These are phyloP conservation scores for Prototheca wickerhamii DNA, from an alignment of 163 green algal genomes.

Conservation along the genomic window DNA sequence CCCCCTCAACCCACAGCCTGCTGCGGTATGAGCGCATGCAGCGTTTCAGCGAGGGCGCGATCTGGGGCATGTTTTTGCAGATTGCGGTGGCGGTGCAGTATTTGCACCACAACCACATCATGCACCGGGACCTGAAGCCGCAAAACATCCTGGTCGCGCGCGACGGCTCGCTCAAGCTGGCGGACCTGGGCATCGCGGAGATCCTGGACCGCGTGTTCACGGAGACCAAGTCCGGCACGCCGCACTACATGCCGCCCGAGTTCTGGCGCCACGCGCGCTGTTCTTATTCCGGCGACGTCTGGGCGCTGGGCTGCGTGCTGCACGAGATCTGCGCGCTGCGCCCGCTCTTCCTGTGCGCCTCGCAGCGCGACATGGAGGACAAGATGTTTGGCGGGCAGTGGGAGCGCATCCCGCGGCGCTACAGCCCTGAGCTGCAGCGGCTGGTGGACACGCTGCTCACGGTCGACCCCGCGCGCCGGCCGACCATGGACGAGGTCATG, in stretches of 20 bases:
- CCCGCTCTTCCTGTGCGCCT: conserved; percentile 35
- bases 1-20: not conserved
- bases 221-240: conserved; percentile 62
- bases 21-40: not conserved
- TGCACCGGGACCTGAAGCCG: conserved; percentile 65
- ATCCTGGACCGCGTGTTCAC: conserved; percentile 57
- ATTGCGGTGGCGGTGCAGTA: conserved; percentile 47
- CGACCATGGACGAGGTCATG: conserved; percentile 23
- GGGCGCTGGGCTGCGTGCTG: conserved; percentile 63
- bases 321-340: conserved; percentile 48
- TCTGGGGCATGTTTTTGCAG: conserved; percentile 36
- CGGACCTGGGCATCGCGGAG: conserved; percentile 78
- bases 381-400: conserved; percentile 13
- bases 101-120: conserved; percentile 58
- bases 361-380: conserved; percentile 4
- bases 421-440: conserved; percentile 5
- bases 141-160: conserved; percentile 33
- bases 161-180: conserved; percentile 42
- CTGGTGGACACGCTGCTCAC: conserved; percentile 9
- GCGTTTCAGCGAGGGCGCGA: conserved; percentile 1
- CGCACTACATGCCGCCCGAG: conserved; percentile 58
- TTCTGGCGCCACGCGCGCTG: conserved; percentile 58
- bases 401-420: conserved; percentile 8
- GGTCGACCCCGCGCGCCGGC: conserved; percentile 1
- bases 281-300: conserved; percentile 61